A percentile compares a stretch with the other conserved stretches of the same genome.
Conservation (phyloP, 140 eudicot genomes). For the Ambrosia hybrid region DNA sequence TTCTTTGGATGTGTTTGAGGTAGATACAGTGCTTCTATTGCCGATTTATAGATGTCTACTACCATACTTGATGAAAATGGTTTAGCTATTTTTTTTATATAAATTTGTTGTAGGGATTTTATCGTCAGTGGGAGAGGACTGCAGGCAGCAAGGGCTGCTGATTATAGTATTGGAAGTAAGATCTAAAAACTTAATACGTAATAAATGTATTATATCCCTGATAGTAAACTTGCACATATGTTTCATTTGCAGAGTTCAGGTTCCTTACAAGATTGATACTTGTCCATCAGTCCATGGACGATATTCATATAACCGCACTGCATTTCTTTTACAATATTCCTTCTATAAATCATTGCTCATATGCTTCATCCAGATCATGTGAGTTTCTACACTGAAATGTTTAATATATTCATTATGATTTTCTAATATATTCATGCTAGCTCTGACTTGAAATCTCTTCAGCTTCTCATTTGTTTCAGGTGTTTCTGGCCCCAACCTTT, state of each 20-base stretch:
- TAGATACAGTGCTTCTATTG: no score
- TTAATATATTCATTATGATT: background rate
- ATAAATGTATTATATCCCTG: background rate
- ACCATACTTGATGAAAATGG: no score
- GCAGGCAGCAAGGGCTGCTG: conserved; percentile 99
- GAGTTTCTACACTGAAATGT: conserved; percentile 31
- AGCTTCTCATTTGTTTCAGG: conserved; percentile 96
- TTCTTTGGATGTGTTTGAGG: no score
- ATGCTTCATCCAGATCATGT: conserved; percentile 95
- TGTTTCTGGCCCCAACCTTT: conserved; percentile 93
- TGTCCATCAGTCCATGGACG: conserved; percentile 99
- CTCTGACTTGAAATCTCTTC: conserved; percentile 37
- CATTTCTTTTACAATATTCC: conserved; percentile 90
- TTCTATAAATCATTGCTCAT: conserved; percentile 85
- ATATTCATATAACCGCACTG: conserved; percentile 93
- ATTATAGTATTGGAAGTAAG: conserved; percentile 97
- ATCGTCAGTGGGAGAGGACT: conserved; percentile 98
- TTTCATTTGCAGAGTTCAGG: conserved; percentile 75
- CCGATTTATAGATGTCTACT: no score
- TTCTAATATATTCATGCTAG: conserved; percentile 27
- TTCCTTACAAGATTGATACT: conserved; percentile 86
- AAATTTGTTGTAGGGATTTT: no score
- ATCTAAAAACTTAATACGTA: conserved; percentile 11
- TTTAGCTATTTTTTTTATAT: no score
- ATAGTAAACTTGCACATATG: background rate